These are phyloP conservation scores for Chrysochromulina tobinii DNA, from an alignment of 78 protist genomes.

Conservation along the genomic window DNA sequence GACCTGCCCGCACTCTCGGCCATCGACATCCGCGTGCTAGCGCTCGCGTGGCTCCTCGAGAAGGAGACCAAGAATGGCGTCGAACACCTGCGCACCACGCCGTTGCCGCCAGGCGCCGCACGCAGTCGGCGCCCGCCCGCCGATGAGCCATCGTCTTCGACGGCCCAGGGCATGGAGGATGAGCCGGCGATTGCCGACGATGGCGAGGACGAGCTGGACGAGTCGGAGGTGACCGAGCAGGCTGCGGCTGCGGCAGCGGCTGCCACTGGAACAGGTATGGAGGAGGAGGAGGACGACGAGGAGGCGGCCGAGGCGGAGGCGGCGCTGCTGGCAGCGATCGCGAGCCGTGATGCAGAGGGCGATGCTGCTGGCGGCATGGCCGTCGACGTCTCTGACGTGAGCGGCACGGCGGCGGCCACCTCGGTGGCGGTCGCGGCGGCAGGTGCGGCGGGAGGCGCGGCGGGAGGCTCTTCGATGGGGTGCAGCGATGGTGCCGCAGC, in stretches of 20 bases:
- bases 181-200: no score
- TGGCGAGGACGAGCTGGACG: neutral
- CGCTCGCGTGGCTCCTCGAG: slow-evolving; percentile 22
- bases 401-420: no score
- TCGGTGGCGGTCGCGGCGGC: no score
- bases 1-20: neutral
- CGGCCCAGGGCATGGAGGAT: no score
- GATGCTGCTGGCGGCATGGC: no score
- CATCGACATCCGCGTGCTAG: neutral
- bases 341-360: no score
- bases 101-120: neutral
- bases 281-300: neutral
- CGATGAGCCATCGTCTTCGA: no score
- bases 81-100: neutral
- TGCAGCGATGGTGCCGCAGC: no score
- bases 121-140: no score
- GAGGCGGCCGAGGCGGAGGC: neutral
- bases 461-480: no score
- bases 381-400: no score
- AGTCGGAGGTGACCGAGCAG: neutral
- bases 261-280: neutral
- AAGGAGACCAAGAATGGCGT: neutral
- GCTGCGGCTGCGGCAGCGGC: neutral
- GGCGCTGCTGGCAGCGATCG: neutral
- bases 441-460: no score